Base-by-base conservation (phyloP, 2,329 filamentous ascomycete genomes). In the Lomentospora prolificans region DNA sequence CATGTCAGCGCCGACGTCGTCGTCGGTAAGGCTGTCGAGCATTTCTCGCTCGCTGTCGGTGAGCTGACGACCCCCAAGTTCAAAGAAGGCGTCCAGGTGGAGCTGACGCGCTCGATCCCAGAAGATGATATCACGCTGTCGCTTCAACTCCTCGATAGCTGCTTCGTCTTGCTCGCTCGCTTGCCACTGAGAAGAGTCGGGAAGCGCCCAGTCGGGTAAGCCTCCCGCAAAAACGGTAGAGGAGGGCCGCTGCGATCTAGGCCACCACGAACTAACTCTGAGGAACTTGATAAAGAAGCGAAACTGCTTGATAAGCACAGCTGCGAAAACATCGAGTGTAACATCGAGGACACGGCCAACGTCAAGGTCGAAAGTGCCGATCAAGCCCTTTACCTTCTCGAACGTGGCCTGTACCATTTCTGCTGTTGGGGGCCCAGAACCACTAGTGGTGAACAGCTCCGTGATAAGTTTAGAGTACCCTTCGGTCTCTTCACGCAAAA, bases 401-500 rank as follows among this genome's bases (percentile, higher is more conserved):
- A 96, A 96, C 0, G 90, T 90, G 64, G 90, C 86, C 62, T 88
- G 84, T 2, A 92, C 89, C 33, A 87, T 80, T 59, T 90, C 86
- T 55, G 82, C 82, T 2, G 84, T 84, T n/a, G 86, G 86, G 22
- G 84, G 83, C 55, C 86, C 83, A 59, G 81, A 83, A 62, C 85
- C 85, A 64, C 87, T 89, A 0, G 88, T 95, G 6, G 90, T 92
- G 70, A 96, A 99, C 30, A 97, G 84, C 68, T 99, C 94, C 0
- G 92, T 96, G 58, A 96, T 84, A 50, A 99, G 81, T 69, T 99
- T 99, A 0, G 94, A 91, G 67, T 96, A 99, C 41, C 95, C 94
- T 71, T 99, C 94, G 0, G 90, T 90, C 70, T 99, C 94, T 72
- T 99, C 94, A 48, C 94, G 85, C 19, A 99, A 75, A 6, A 99